These are phyloP conservation scores for Pterocarpus santalinus DNA, from an alignment of 306 rosid genomes.

Conservation along the genomic window DNA sequence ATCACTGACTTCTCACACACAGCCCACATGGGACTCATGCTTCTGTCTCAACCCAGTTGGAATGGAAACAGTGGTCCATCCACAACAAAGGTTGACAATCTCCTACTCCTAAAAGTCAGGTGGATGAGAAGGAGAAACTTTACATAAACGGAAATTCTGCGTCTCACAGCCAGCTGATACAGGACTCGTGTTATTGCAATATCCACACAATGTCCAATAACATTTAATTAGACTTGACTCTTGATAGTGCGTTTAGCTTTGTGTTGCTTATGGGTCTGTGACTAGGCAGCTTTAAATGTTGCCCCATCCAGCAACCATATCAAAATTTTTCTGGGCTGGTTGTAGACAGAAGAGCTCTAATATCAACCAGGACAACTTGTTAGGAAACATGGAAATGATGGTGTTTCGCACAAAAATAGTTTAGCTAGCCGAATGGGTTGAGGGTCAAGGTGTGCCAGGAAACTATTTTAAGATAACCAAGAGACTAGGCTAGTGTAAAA, in stretches of 20 bases:
- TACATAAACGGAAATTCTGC: neutral
- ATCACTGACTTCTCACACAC: neutral
- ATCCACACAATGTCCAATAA: neutral
- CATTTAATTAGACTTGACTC: neutral
- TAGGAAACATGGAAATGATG: neutral
- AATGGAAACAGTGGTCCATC: neutral
- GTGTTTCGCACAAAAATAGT: no score
- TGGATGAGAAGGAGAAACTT: neutral
- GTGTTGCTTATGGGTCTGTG: neutral
- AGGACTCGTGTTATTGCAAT: neutral
- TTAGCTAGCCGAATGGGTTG: no score
- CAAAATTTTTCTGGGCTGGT: neutral
- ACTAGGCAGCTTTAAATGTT: neutral
- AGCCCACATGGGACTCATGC: neutral
- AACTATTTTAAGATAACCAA: no score
- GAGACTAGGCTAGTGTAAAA: no score
- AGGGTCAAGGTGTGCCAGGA: no score
- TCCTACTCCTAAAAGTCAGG: neutral
- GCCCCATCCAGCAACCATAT: neutral
- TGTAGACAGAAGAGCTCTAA: neutral
- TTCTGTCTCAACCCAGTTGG: neutral
- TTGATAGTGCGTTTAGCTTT: neutral
- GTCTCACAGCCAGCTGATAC: neutral
- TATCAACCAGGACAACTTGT: neutral
- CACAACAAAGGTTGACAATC: neutral